Evolutionary conservation across 495 filamentous ascomycete genomes (phyloP).

Genomic region (Penicillium canariense): DNA sequence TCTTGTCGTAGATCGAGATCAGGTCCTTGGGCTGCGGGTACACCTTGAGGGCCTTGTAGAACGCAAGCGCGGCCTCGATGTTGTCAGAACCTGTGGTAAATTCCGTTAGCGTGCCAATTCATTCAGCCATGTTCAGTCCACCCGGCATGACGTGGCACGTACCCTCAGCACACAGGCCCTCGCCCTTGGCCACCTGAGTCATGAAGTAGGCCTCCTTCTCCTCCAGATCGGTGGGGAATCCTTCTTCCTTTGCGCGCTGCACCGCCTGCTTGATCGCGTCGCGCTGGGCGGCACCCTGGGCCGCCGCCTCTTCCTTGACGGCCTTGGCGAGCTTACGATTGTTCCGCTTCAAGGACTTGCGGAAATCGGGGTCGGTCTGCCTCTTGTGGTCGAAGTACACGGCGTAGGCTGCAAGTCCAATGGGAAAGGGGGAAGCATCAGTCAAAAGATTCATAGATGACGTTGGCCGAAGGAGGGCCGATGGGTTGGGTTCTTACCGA

Average conservation of each 20-base stretch:
- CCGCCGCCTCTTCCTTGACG: conserved; percentile 74
- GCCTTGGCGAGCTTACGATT: conserved; percentile 70
- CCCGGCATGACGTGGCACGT: too few relatives aligned
- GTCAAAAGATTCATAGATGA: not conserved
- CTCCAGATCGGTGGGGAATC: conserved; percentile 85
- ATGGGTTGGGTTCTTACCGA: conserved; percentile 55
- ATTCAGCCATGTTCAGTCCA: not conserved
- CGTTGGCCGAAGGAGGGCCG: not conserved
- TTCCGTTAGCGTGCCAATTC: not conserved
- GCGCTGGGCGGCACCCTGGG: conserved; percentile 64
- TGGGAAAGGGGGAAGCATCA: not conserved
- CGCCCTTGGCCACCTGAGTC: conserved; percentile 84
- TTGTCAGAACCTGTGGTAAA: conserved; percentile 59
- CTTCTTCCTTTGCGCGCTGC: conserved; percentile 77
- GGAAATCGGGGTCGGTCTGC: conserved; percentile 81
- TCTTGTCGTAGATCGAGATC: conserved; percentile 97
- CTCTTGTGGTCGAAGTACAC: conserved; percentile 94
- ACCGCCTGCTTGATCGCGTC: conserved; percentile 69
- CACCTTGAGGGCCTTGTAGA: conserved; percentile 97
- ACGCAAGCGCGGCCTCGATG: conserved; percentile 84
- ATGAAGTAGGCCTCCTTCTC: conserved; percentile 94
- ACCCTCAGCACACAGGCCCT: conserved; percentile 72
- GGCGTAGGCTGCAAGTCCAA: conserved; percentile 58
- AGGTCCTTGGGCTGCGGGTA: conserved; percentile 92
- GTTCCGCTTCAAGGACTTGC: conserved; percentile 78